These are phyloP conservation scores for Marasmius fiardii DNA, from an alignment of 1,284 basidiomycete genomes.

Conservation along the genomic window DNA sequence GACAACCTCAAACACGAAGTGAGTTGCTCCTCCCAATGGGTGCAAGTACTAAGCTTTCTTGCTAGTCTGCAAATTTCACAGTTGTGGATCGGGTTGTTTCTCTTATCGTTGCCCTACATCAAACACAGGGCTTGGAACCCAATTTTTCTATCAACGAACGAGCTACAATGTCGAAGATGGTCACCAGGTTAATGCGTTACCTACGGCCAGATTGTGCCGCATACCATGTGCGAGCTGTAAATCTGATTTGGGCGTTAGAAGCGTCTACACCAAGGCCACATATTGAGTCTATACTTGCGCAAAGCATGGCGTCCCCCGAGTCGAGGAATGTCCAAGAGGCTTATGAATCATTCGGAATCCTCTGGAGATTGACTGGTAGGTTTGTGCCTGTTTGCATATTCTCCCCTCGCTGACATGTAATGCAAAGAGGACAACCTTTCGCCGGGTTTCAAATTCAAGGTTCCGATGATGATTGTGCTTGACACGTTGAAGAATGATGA, in stretches of 20 bases:
- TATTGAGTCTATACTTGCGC: constrained; percentile 76
- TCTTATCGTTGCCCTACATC: constrained; percentile 54
- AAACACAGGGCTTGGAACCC: constrained; percentile 48
- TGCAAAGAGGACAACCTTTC: constrained; percentile 72
- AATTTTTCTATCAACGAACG: constrained; percentile 52
- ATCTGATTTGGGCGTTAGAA: constrained; percentile 85
- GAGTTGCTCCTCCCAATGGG: constrained; percentile 15
- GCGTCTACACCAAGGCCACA: constrained; percentile 58
- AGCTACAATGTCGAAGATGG: constrained; percentile 51
- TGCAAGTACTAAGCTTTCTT: constrained; percentile 13
- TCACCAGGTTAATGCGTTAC: constrained; percentile 73
- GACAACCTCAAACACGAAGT: constrained; percentile 53
- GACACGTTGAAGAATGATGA: constrained; percentile 45
- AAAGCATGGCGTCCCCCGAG: constrained; percentile 58
- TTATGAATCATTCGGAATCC: constrained; percentile 86
- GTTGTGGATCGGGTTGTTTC: constrained; percentile 65
- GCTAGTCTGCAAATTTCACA: constrained; percentile 59
- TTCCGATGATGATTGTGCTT: constrained; percentile 80
- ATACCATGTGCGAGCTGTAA: constrained; percentile 83
- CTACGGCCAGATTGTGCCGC: constrained; percentile 62
- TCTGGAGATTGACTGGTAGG: constrained; percentile 88
- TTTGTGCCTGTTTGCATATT: constrained; percentile 5
- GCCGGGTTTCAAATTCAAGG: constrained; percentile 79
- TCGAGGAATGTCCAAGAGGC: constrained; percentile 51
- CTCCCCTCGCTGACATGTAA: background rate